Conservation (phyloP, 495 filamentous ascomycete genomes). For the Penicillium pancosmium region DNA sequence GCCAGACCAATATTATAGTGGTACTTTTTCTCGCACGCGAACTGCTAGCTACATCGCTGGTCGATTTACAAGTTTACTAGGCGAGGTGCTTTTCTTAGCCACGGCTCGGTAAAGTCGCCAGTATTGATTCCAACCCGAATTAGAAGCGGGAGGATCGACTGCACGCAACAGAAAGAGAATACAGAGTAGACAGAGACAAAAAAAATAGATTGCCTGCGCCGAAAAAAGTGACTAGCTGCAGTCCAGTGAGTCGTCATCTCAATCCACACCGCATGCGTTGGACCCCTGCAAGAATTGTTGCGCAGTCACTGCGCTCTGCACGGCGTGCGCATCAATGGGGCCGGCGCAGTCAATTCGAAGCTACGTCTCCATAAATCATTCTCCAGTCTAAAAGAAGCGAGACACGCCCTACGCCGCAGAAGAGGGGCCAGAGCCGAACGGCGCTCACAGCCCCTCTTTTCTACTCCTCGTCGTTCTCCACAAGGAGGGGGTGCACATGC, state of each 20-base stretch:
- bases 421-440: constrained; percentile 1
- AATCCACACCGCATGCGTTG: constrained; percentile 4
- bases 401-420: neutral
- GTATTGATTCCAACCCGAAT: neutral
- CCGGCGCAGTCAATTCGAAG: constrained; percentile 4
- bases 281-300: constrained; percentile 4
- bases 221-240: neutral
- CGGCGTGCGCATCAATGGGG: constrained; percentile 2
- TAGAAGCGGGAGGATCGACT: neutral
- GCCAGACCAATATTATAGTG: constrained; percentile 3
- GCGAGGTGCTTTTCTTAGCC: neutral
- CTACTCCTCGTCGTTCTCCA: neutral
- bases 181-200: no score
- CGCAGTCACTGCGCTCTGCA: constrained; percentile 5
- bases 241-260: neutral
- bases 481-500: neutral
- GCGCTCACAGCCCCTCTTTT: constrained; percentile 1
- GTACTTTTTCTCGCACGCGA: neutral
- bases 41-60: neutral
- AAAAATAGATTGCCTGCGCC: neutral
- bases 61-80: no score
- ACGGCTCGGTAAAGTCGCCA: neutral
- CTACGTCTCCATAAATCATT: neutral
- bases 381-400: constrained; percentile 3
- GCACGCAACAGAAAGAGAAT: neutral